Evolutionary conservation across 768 basidiomycete species (phyloP), one percentile per base, ranked within the genome.

Genomic region (Rhodocollybia butyracea): DNA sequence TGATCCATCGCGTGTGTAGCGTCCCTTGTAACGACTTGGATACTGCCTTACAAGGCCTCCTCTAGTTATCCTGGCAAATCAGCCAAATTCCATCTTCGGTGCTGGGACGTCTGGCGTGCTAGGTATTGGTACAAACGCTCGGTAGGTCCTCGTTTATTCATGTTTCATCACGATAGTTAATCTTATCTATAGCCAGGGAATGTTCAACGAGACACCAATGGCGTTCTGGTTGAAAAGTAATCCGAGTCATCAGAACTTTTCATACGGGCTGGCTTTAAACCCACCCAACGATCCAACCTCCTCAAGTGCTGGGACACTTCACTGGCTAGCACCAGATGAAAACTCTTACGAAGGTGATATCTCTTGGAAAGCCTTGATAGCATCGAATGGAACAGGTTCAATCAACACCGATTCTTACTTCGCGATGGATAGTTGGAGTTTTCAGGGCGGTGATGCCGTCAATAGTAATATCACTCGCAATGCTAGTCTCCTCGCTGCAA

Each of bases 201-300:
- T 7, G 17, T 53, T 53, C 39, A 53, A 53, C 21, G 39, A 22
- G 3, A 53, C 51, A 32, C 51, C 51, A 12, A 53, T 53, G 51
- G 51, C 27, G 11, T 41, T 21, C 19, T 53, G 51, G 51, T 40
- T 53, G 27, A 40, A 21, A 10, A 29, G 19, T 27, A 53, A 53
- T 15, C 51, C 51, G 10, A 5, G 34, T 24, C 39, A 31, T 19
- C 26, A 26, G 4, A 53, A 53, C 26, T 53, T 53, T 32, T 53
- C 51, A 12, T 53, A 36, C 7, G 51, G 51, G 6, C n/a, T 53
- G 39, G 51, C 39, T 19, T 34, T 53, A 19, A 53, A 53, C 22
- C 22, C 39, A 19, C 30, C 51, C 13, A 31, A 24, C 31, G 39
- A 32, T 41, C 21, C 34, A 17, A n/a, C 36, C 27, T 42, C 39